Evolutionary conservation across 495 filamentous ascomycete species (phyloP), one percentile per base, ranked within the genome.

Genomic region (Penicillium angulare): DNA sequence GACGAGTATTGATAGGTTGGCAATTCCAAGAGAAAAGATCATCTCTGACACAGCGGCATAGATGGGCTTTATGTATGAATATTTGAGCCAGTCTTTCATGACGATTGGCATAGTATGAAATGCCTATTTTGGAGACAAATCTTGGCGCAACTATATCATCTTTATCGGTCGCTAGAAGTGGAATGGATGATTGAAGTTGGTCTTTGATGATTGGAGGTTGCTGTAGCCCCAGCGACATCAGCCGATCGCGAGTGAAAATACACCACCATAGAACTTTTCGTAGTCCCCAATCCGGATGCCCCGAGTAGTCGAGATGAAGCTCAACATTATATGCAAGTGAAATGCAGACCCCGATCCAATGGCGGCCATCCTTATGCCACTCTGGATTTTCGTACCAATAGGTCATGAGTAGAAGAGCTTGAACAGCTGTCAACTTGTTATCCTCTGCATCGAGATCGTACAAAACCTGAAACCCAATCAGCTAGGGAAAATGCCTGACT

Each of bases 231-330:
- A 53, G 31, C 5, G 49, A 41, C 6, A 57, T 50, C 9, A 60
- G 15, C 12, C 43, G n/a, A n/a, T 56, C 53, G 9, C 47, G 49
- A 20, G 47, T 50, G 24, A 52, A 57, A 6, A 57, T 38, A 22
- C 57, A 39, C 57, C 57, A 60, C 53, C 53, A 56, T n/a, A 57
- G 26, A 3, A 55, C 29, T 7, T 46, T 60, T 13, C 41, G 41
- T 5, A 53, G 29, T 33, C 42, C 35, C 10, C n/a, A 35, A 47
- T 27, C 16, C 3, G 43, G 23, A 13, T 26, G 17, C 7, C 35
- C 35, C 9, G 39, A 34, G 7, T 21, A 22, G 9, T 54, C 39
- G 10, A 46, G 48, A 41, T 57, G 49, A 3, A 60, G 45, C 3
- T 26, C 41, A 3, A 45, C 32, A 13, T 51, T 50, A 21, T 24